phyloP scores from a whole-genome alignment of 805 yeast species.

The Metschnikowia kunwiensis region DNA sequence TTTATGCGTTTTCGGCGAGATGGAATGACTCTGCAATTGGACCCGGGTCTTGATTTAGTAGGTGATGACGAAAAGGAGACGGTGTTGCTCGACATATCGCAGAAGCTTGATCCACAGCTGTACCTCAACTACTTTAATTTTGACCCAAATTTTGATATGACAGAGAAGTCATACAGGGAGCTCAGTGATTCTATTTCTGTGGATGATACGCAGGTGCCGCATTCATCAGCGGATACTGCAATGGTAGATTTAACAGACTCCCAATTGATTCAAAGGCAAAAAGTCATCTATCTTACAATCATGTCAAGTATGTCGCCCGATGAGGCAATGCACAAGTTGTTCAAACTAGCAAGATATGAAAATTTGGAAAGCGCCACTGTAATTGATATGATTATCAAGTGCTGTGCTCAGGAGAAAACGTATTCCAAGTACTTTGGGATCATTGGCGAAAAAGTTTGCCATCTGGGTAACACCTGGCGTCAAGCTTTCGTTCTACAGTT shows the following conservation, averaged over 20 bases:
- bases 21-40: slow-evolving; percentile 33
- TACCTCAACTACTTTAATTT: slow-evolving; percentile 46
- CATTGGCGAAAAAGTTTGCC: slow-evolving; percentile 63
- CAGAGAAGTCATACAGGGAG: not conserved
- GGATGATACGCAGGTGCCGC: not conserved
- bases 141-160: not conserved
- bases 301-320: slow-evolving; percentile 90
- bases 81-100: slow-evolving; percentile 56
- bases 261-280: slow-evolving; percentile 61
- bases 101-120: slow-evolving; percentile 44
- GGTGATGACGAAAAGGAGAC: slow-evolving; percentile 60
- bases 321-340: slow-evolving; percentile 86
- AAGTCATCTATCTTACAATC: slow-evolving; percentile 73
- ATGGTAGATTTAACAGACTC: slow-evolving; percentile 6
- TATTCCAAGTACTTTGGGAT: slow-evolving; percentile 84
- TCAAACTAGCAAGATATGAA: slow-evolving; percentile 38
- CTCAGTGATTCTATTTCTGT: too few species aligned
- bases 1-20: slow-evolving; percentile 15
- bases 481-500: slow-evolving; percentile 52
- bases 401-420: slow-evolving; percentile 82
- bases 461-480: slow-evolving; percentile 55
- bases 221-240: not conserved
- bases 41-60: slow-evolving; percentile 53
- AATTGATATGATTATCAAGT: slow-evolving; percentile 70
- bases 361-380: slow-evolving; percentile 37